Conservation (phyloP, 495 filamentous ascomycete genomes). For the Neurospora terricola region DNA sequence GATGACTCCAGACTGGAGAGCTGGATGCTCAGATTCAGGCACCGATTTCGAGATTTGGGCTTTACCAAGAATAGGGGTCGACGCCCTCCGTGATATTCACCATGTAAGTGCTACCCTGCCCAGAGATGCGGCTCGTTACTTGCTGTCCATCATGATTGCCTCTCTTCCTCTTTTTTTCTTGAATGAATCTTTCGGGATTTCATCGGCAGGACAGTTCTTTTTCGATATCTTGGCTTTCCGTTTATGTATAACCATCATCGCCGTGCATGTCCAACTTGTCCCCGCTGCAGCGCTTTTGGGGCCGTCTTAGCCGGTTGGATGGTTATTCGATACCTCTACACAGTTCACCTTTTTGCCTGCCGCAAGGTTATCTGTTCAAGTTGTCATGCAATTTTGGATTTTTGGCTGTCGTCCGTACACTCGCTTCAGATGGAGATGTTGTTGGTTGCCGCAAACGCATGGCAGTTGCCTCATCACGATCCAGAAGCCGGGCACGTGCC, state of each 20-base stretch:
- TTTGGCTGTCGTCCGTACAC: background rate
- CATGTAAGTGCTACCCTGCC: background rate
- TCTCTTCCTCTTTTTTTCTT: background rate
- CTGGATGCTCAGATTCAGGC: background rate
- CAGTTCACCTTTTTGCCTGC: background rate
- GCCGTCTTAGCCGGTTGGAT: background rate
- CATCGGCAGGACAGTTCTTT: background rate
- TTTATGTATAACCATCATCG: background rate
- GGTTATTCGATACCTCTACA: background rate
- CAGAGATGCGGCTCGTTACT: background rate
- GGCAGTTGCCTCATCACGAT: background rate
- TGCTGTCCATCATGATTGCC: background rate
- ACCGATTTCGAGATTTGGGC: background rate
- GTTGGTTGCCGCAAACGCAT: background rate
- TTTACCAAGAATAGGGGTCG: background rate
- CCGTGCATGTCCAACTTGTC: background rate
- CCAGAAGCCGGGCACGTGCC: background rate
- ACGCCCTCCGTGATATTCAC: background rate
- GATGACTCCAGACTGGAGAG: background rate
- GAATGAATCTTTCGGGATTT: background rate
- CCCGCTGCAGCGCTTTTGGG: background rate
- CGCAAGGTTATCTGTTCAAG: background rate
- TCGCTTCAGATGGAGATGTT: background rate
- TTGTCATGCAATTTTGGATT: background rate
- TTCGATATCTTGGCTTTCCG: background rate